Conservation (phyloP, 176 grass and related monocot species). For the Ensete glaucum region DNA sequence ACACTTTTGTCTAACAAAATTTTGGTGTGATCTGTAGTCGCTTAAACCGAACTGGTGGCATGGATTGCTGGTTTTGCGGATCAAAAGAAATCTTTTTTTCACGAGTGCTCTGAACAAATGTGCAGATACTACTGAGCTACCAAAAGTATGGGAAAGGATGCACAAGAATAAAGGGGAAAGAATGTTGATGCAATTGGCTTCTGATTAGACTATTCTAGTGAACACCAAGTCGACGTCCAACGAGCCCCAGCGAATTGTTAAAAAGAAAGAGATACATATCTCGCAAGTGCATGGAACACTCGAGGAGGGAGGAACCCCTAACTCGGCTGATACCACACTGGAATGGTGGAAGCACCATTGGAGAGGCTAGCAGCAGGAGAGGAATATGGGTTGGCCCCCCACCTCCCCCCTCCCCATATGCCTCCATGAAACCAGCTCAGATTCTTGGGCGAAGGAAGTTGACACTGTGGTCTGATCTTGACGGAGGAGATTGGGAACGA, state of each 20-base stretch:
- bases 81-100: too few relatives aligned
- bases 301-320: too few relatives aligned
- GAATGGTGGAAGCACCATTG: too few relatives aligned
- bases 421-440: background rate
- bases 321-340: too few relatives aligned
- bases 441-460: background rate
- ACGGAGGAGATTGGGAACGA: background rate
- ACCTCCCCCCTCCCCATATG: background rate
- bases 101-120: too few relatives aligned
- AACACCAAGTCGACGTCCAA: background rate
- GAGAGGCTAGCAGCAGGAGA: background rate
- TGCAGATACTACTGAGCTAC: background rate
- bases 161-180: background rate
- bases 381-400: background rate
- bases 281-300: background rate
- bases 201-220: slow-evolving; percentile 3
- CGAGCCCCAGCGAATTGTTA: background rate
- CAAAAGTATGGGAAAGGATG: background rate
- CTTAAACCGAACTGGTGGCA: too few relatives aligned
- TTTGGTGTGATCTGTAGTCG: too few relatives aligned
- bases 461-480: background rate
- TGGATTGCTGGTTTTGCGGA: too few relatives aligned
- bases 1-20: too few relatives aligned
- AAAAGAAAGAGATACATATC: too few relatives aligned
- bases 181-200: background rate